A percentile compares a stretch with the other conserved stretches of the same genome.
Evolutionary conservation across 139 green algal species (phyloP).

Genomic region (Zygnema cylindricum): DNA sequence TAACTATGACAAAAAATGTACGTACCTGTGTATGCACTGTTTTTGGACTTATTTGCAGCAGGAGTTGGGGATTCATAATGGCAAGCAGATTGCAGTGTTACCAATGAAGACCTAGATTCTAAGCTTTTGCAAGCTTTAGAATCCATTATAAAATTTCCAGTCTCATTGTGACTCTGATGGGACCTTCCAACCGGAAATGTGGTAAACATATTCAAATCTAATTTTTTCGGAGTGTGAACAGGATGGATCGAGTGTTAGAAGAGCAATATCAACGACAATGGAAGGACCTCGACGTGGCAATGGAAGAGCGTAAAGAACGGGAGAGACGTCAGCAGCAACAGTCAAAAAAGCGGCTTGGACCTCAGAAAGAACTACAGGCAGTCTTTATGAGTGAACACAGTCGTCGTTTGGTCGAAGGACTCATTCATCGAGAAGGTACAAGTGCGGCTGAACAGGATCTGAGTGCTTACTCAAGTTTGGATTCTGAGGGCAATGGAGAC

Average conservation of each 20-base stretch:
- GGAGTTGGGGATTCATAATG: too few relatives aligned
- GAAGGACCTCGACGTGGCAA: conserved; percentile 37
- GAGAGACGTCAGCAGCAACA: conserved; percentile 28
- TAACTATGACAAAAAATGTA: too few relatives aligned
- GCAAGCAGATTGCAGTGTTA: too few relatives aligned
- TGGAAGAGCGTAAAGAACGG: conserved; percentile 34
- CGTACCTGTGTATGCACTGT: too few relatives aligned
- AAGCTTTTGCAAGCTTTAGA: too few relatives aligned
- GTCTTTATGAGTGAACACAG: conserved; percentile 58
- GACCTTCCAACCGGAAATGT: too few relatives aligned
- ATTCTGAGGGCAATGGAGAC: background rate
- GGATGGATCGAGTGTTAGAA: conserved; percentile 54
- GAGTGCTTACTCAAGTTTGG: background rate
- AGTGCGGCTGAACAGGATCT: background rate
- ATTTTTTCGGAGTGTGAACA: background rate
- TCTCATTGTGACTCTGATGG: too few relatives aligned
- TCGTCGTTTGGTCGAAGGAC: conserved; percentile 36
- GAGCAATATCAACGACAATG: conserved; percentile 55
- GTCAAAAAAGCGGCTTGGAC: background rate
- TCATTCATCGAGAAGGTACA: background rate
- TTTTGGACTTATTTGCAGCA: too few relatives aligned
- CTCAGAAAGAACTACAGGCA: conserved; percentile 32
- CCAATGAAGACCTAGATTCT: too few relatives aligned
- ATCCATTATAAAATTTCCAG: too few relatives aligned
- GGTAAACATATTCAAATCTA: too few relatives aligned